Conservation (phyloP, 306 rosid species). For the Ammopiptanthus mongolicus region DNA sequence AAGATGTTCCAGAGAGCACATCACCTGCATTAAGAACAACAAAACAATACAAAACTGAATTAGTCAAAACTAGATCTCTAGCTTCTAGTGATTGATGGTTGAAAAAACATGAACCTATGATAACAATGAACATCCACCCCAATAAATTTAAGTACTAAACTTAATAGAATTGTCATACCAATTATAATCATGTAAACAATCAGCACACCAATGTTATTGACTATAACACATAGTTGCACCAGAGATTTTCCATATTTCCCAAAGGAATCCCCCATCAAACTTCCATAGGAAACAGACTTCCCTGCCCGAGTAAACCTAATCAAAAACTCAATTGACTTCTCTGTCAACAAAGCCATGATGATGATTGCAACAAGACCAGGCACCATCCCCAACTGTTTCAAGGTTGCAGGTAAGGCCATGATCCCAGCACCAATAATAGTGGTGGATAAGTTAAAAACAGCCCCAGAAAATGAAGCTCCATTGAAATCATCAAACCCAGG, state of each 20-base stretch:
- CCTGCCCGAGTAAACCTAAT: constrained; percentile 83
- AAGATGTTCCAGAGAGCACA: constrained; percentile 89
- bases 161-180: constrained; percentile 37
- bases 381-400: constrained; percentile 69
- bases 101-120: constrained; percentile 15
- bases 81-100: not conserved
- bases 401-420: constrained; percentile 93
- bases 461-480: constrained; percentile 90
- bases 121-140: not conserved
- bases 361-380: constrained; percentile 62
- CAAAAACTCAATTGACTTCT: constrained; percentile 70
- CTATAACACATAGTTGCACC: constrained; percentile 57
- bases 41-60: constrained; percentile 24
- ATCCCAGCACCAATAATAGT: constrained; percentile 92
- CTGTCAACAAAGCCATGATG: constrained; percentile 73
- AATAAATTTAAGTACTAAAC: not conserved
- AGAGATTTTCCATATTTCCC: constrained; percentile 69
- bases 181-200: constrained; percentile 91
- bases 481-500: constrained; percentile 73
- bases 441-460: constrained; percentile 84
- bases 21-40: constrained; percentile 58
- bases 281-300: constrained; percentile 68
- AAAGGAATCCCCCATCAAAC: constrained; percentile 81
- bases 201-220: constrained; percentile 76
- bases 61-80: constrained; percentile 18